Evolutionary conservation across 805 yeast species (phyloP), one percentile per base, ranked within the genome.

Genomic region (Hagleromyces aurorensis): DNA sequence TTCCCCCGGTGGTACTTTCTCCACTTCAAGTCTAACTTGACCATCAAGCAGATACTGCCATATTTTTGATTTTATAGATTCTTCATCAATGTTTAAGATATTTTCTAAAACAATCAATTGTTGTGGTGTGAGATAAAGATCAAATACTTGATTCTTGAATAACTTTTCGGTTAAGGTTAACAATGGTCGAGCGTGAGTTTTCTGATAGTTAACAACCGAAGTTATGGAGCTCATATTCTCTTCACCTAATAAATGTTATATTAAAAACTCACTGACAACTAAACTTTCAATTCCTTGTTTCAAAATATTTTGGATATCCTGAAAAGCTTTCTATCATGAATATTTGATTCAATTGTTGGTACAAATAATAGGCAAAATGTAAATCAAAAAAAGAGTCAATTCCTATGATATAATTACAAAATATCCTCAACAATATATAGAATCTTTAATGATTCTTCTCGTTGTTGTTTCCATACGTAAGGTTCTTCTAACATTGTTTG

Each of bases 41-140:
- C 61, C 57, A 17, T 47, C 44, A 25, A 73, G 52, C 32, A 75
- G 62, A 11, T 62, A 61, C 15, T 55, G 46, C 72, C 80, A 73
- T 2, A 69, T 41, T 13, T 44, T 53, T 11, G 48, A 33, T 23
- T 36, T 46, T 13, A 31, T 39, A 7, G 36, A 43, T 14, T 38
- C 17, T 32, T 45, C 50, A 16, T 53, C 44, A 16, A 59, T 44
- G n/a, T 59, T 53, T 11, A 75, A 50, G 3, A 76, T 53, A 29
- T 60, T 49, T 23, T 64, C 65, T 23, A 76, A 50, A 1, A 76
- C 64, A 30, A 67, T 61, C 40, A 66, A 61, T 46, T 75, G 82
- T 34, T 68, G 72, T n/a, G 70, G 62, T 7, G 75, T 69, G 35
- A 76, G 53, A 43, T 65, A 69, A 26, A 66, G 60, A 30, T 65